These are phyloP conservation scores for Lotus japonicus DNA, from an alignment of 306 rosid genomes.

Conservation along the genomic window DNA sequence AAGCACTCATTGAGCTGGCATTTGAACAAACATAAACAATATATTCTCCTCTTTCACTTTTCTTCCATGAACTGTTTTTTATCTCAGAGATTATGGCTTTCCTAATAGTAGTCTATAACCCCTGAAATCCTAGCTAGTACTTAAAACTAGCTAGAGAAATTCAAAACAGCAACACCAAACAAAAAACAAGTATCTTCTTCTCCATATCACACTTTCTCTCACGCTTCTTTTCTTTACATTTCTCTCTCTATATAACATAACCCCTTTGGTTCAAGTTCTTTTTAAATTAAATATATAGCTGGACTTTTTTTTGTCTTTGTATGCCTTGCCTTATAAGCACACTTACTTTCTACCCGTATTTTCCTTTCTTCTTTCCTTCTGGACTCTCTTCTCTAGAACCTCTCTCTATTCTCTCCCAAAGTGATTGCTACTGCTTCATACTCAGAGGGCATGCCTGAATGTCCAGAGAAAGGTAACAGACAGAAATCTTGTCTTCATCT, in stretches of 20 bases:
- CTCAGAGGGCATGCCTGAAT: slow-evolving; percentile 88
- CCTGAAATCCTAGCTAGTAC: slow-evolving; percentile 33
- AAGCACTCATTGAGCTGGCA: slow-evolving; percentile 43
- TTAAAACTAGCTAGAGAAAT: slow-evolving; percentile 10
- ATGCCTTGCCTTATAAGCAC: slow-evolving; percentile 85
- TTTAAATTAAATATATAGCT: slow-evolving; percentile 29
- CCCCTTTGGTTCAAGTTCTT: slow-evolving; percentile 10
- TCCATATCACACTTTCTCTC: neutral
- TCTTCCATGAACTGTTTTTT: slow-evolving; percentile 1
- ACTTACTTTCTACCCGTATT: slow-evolving; percentile 33
- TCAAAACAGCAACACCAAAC: slow-evolving; percentile 15
- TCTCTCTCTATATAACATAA: neutral
- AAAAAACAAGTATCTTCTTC: slow-evolving; percentile 20
- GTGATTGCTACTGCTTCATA: slow-evolving; percentile 32
- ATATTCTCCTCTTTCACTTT: neutral
- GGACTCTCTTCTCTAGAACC: slow-evolving; percentile 7
- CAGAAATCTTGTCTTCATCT: neutral
- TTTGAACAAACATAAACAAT: slow-evolving; percentile 9
- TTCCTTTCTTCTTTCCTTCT: slow-evolving; percentile 34
- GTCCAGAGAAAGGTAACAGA: slow-evolving; percentile 93
- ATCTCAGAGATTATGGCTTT: neutral
- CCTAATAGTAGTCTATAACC: neutral
- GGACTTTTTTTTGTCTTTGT: slow-evolving; percentile 36
- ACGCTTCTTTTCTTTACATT: neutral
- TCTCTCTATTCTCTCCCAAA: slow-evolving; percentile 26